phyloP scores from a whole-genome alignment of 2,329 filamentous ascomycete genomes.

The Cercospora sp. region DNA sequence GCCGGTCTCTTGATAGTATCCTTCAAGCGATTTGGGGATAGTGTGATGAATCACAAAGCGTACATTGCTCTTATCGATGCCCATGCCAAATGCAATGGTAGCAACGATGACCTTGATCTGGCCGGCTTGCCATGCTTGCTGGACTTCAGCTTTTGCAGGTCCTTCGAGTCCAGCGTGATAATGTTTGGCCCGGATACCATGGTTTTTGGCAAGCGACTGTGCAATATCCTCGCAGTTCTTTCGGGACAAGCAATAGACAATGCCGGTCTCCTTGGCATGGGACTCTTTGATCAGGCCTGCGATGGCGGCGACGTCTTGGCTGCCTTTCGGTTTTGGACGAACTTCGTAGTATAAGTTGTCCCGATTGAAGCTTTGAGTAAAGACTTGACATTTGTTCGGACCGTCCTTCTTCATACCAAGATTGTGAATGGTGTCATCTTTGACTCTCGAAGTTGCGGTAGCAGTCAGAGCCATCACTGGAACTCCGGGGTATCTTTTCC shows the following conservation, averaged over 20 bases:
- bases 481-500: constrained; percentile 70
- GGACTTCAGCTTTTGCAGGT: constrained; percentile 67
- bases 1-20: constrained; percentile 97
- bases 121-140: constrained; percentile 80
- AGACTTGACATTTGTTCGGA: constrained; percentile 62
- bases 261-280: constrained; percentile 75
- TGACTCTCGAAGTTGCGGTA: constrained; percentile 91
- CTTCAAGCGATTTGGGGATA: constrained; percentile 91
- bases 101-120: constrained; percentile 77
- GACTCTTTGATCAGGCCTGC: constrained; percentile 67
- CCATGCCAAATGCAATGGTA: constrained; percentile 98
- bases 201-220: constrained; percentile 59
- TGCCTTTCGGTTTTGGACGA: constrained; percentile 61
- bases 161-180: constrained; percentile 81
- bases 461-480: constrained; percentile 94
- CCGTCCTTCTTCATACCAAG: constrained; percentile 67
- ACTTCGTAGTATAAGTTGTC: constrained; percentile 92
- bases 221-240: constrained; percentile 82
- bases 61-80: constrained; percentile 97
- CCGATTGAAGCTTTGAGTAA: constrained; percentile 94
- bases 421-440: constrained; percentile 86
- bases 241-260: constrained; percentile 88
- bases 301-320: constrained; percentile 55
- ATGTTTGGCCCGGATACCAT: constrained; percentile 71
- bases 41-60: constrained; percentile 94